Evolutionary conservation across 148 eudicot genomes (phyloP).

Genomic region (Camellia lanceoleosa): DNA sequence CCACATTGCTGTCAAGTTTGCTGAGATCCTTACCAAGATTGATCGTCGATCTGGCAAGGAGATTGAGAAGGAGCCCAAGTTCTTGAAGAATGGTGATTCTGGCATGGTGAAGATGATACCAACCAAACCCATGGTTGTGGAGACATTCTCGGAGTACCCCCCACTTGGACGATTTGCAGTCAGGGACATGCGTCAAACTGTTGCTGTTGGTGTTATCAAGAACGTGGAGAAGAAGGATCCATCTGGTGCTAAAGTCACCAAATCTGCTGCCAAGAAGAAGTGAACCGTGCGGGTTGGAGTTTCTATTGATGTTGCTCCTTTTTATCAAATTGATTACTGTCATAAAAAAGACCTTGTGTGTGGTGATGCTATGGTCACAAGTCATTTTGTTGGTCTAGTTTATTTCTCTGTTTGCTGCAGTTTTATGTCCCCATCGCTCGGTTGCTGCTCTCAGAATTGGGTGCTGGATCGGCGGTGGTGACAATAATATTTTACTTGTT

Average conservation of each 20-base stretch:
- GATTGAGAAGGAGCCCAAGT: slow-evolving; percentile 19
- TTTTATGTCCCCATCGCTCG: neutral
- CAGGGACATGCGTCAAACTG: slow-evolving; percentile 19
- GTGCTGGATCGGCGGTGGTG: slow-evolving; percentile 18
- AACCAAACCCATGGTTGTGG: slow-evolving; percentile 19
- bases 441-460: slow-evolving; percentile 4
- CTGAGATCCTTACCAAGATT: slow-evolving; percentile 13
- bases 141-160: slow-evolving; percentile 12
- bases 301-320: neutral
- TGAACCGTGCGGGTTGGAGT: neutral
- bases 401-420: neutral
- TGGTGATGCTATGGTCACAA: neutral
- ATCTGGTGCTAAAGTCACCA: slow-evolving; percentile 15
- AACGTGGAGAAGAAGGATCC: slow-evolving; percentile 17
- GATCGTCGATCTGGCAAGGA: slow-evolving; percentile 19
- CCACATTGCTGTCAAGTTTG: slow-evolving; percentile 17
- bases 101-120: slow-evolving; percentile 17
- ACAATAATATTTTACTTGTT: neutral
- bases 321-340: neutral
- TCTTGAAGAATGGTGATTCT: slow-evolving; percentile 19
- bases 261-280: slow-evolving; percentile 17
- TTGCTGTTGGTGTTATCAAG: slow-evolving; percentile 18
- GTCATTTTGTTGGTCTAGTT: neutral
- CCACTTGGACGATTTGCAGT: slow-evolving; percentile 20
- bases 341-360: neutral